Conservation (phyloP, 768 basidiomycete species). For the Lactarius indigo region DNA sequence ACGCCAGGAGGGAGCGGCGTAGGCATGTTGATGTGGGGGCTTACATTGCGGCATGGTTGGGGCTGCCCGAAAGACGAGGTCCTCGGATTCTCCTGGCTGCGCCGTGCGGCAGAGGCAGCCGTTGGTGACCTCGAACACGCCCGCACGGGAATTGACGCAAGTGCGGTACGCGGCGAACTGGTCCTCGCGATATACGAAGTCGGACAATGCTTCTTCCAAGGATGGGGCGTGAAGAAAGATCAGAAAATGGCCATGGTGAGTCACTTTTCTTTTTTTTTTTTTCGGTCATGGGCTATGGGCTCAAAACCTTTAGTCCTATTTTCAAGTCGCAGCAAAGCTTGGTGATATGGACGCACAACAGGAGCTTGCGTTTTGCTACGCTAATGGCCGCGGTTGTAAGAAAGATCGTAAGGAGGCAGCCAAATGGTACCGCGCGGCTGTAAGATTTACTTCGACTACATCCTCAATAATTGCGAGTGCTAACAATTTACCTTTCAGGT, state of each 20-base stretch:
- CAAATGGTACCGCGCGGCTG: constrained; percentile 87
- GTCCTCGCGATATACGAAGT: constrained; percentile 90
- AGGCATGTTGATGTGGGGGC: constrained; percentile 92
- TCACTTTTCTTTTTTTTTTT: constrained; percentile 20
- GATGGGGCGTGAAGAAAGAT: constrained; percentile 86
- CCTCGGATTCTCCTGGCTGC: constrained; percentile 77
- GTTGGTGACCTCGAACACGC: constrained; percentile 71
- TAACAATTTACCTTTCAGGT: constrained; percentile 35
- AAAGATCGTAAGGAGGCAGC: constrained; percentile 84
- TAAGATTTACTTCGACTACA: constrained; percentile 34
- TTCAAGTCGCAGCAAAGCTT: constrained; percentile 74
- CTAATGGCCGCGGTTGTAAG: constrained; percentile 86
- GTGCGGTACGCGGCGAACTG: constrained; percentile 66
- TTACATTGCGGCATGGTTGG: constrained; percentile 85
- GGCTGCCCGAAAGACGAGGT: constrained; percentile 78
- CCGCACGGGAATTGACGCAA: constrained; percentile 49
- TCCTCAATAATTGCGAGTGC: neutral
- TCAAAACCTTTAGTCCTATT: constrained; percentile 59
- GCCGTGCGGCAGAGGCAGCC: constrained; percentile 76
- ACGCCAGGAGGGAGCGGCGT: constrained; percentile 76
- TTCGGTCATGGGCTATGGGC: neutral
- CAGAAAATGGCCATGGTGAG: constrained; percentile 85
- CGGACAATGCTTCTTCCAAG: constrained; percentile 89
- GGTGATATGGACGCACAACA: constrained; percentile 87
- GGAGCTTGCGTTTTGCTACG: constrained; percentile 80